Percentiles rank a stretch among this genome's conserved stretches.
Conservation (phyloP, 2,329 filamentous ascomycete species). For the Xylariaceae sp. region DNA sequence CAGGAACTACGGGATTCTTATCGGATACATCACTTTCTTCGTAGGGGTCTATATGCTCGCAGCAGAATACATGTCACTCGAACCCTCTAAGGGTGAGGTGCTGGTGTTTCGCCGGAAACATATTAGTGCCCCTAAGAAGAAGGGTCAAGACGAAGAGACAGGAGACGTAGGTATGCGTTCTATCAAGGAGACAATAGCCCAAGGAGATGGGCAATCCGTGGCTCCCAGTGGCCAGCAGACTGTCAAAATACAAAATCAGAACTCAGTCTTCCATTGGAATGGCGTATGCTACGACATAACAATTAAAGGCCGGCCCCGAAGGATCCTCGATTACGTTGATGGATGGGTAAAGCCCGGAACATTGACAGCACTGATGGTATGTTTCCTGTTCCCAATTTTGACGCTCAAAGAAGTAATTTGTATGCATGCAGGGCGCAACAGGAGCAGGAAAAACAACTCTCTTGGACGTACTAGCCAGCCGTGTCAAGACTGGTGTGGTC, state of each 20-base stretch:
- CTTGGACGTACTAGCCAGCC: slow-evolving; percentile 69
- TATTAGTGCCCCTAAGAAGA: slow-evolving; percentile 42
- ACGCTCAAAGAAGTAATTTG: neutral
- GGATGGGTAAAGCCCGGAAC: slow-evolving; percentile 92
- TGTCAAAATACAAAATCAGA: slow-evolving; percentile 34
- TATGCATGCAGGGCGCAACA: slow-evolving; percentile 52
- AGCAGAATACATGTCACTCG: slow-evolving; percentile 47
- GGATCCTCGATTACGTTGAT: slow-evolving; percentile 76
- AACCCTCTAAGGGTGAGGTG: slow-evolving; percentile 64
- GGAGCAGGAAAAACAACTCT: slow-evolving; percentile 76
- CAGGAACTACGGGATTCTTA: slow-evolving; percentile 53
- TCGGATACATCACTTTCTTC: slow-evolving; percentile 59
- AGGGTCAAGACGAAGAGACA: slow-evolving; percentile 36
- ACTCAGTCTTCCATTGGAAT: slow-evolving; percentile 71
- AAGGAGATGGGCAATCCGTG: neutral
- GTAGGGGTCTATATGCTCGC: slow-evolving; percentile 64
- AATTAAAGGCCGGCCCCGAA: slow-evolving; percentile 73
- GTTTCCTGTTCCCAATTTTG: neutral
- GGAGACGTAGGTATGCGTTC: neutral
- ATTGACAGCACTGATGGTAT: slow-evolving; percentile 77
- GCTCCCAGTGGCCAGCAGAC: neutral
- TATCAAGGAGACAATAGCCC: neutral
- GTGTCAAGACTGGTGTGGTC: slow-evolving; percentile 72
- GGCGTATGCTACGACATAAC: slow-evolving; percentile 72
- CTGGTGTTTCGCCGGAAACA: slow-evolving; percentile 66